A percentile compares a stretch with the other conserved stretches of the same genome.
These are phyloP conservation scores for Hypoxylon trugodes DNA, from an alignment of 495 filamentous ascomycete genomes.

Conservation along the genomic window DNA sequence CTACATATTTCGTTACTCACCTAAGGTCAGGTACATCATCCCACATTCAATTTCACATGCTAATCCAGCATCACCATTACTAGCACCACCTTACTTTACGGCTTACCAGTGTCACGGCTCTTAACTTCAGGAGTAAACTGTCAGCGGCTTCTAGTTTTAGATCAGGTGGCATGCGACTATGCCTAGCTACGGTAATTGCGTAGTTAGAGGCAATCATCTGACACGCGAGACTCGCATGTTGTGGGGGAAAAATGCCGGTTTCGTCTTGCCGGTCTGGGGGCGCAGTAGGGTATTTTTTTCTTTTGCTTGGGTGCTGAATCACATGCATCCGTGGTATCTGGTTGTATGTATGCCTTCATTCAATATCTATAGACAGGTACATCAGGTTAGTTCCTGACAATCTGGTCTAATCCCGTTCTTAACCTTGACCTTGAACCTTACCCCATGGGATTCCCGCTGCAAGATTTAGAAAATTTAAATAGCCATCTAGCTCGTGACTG, in stretches of 20 bases:
- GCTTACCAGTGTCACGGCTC: not conserved
- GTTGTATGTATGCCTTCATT: not conserved
- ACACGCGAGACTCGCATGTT: slow-evolving; percentile 34
- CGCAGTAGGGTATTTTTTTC: too few species aligned
- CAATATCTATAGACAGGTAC: too few species aligned
- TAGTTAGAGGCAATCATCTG: slow-evolving; percentile 33
- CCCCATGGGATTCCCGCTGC: slow-evolving; percentile 29
- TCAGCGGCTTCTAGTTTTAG: slow-evolving; percentile 13
- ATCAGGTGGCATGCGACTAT: slow-evolving; percentile 25
- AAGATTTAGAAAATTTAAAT: slow-evolving; percentile 26
- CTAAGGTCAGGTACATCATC: too few species aligned
- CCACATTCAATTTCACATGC: slow-evolving; percentile 36
- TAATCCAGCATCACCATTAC: not conserved
- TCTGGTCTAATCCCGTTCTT: too few species aligned
- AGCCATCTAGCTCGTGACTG: slow-evolving; percentile 39
- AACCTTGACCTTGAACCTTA: too few species aligned
- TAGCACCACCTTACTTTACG: not conserved
- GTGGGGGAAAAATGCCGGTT: slow-evolving; percentile 31
- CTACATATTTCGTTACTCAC: too few species aligned
- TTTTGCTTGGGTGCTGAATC: slow-evolving; percentile 21
- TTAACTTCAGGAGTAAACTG: slow-evolving; percentile 3
- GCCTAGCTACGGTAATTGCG: slow-evolving; percentile 9
- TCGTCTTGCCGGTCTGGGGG: slow-evolving; percentile 28
- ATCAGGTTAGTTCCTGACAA: slow-evolving; percentile 26
- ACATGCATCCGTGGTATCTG: slow-evolving; percentile 27